Evolutionary conservation across 2,329 filamentous ascomycete genomes (phyloP).

Genomic region (Fusarium beomiforme): DNA sequence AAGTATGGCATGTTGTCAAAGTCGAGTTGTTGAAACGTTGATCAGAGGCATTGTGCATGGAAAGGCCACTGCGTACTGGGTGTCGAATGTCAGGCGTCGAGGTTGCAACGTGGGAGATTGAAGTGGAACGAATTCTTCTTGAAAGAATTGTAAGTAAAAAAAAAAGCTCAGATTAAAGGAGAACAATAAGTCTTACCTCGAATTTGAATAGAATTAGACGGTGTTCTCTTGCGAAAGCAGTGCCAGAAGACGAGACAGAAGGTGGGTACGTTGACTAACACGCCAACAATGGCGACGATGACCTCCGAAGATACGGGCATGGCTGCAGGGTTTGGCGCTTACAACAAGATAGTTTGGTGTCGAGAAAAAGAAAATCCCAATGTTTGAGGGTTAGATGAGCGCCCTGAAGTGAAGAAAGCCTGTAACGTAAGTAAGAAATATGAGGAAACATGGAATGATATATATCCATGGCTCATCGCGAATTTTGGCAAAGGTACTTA

Average conservation of each 20-base stretch:
- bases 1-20: neutral
- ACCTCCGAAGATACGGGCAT: neutral
- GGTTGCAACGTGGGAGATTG: rapidly evolving
- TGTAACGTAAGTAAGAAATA: rapidly evolving
- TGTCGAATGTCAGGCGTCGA: neutral
- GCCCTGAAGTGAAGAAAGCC: rapidly evolving
- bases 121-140: rapidly evolving
- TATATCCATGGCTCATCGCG: neutral
- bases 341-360: rapidly evolving
- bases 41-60: slow-evolving; percentile 5
- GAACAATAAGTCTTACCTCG: neutral
- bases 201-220: neutral
- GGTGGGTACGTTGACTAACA: slow-evolving; percentile 10
- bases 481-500: neutral
- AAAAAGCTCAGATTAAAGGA: neutral
- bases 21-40: neutral
- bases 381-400: too few relatives aligned
- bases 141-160: neutral
- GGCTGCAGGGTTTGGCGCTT: rapidly evolving
- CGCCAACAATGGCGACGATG: neutral
- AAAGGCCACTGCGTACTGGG: neutral
- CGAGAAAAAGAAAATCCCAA: neutral
- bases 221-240: neutral
- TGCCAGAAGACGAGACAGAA: slow-evolving; percentile 11
- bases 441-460: neutral